A percentile compares a stretch with the other conserved stretches of the same genome.
Evolutionary conservation across 2,329 filamentous ascomycete species (phyloP).

Genomic region (Cercospora berteroae): DNA sequence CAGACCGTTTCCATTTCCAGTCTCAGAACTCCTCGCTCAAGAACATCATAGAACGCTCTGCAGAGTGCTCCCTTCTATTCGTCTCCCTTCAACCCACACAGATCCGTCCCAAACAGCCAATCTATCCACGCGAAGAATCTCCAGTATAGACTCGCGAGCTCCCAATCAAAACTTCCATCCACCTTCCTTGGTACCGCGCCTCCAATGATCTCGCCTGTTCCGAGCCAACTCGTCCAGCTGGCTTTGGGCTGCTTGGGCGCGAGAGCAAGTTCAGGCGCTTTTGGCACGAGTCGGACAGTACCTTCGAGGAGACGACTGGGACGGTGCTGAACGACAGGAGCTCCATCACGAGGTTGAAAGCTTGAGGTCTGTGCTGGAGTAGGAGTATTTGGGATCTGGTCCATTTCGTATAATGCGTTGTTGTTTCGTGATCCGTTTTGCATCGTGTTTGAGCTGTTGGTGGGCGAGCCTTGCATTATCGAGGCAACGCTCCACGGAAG

Average conservation of each 20-base stretch:
- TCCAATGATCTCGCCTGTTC: constrained; percentile 63
- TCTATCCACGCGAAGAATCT: constrained; percentile 59
- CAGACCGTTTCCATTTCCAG: background rate
- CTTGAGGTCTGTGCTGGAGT: constrained; percentile 6
- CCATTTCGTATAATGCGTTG: background rate
- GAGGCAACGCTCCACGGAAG: constrained; percentile 13
- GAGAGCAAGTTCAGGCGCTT: constrained; percentile 45
- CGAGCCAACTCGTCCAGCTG: constrained; percentile 40
- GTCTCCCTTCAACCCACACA: constrained; percentile 58
- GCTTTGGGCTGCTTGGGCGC: constrained; percentile 46
- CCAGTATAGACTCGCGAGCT: constrained; percentile 61
- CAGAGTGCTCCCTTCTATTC: constrained; percentile 7
- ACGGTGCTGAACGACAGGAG: constrained; percentile 6
- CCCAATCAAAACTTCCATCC: constrained; percentile 74
- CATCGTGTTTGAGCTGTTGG: constrained; percentile 10
- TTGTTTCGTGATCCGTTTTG: background rate
- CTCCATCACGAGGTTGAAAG: constrained; percentile 1
- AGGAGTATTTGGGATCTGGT: constrained; percentile 3
- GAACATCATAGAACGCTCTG: background rate
- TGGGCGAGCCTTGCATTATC: constrained; percentile 13
- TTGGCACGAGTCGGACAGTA: constrained; percentile 6
- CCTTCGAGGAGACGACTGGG: constrained; percentile 10
- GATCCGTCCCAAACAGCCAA: constrained; percentile 56
- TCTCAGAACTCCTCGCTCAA: background rate
- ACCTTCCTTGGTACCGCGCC: constrained; percentile 71